A percentile compares a stretch with the other conserved stretches of the same genome.
Conservation (phyloP, 1,284 basidiomycete genomes). For the Ustilago xerochloae region DNA sequence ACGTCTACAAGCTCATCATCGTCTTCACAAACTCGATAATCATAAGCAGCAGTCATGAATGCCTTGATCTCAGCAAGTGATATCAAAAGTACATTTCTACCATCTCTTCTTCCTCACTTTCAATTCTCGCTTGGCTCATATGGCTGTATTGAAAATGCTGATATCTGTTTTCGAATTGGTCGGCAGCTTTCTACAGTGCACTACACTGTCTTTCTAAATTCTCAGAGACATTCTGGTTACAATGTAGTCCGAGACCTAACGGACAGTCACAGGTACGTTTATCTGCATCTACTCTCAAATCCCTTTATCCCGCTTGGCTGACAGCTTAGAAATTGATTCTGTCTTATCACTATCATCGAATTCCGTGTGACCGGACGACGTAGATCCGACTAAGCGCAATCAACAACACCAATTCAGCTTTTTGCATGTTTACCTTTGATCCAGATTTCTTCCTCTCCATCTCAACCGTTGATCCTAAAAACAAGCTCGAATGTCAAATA, state of each 20-base stretch:
- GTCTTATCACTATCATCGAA: no score
- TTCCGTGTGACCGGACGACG: no score
- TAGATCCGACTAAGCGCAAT: conserved; percentile 57
- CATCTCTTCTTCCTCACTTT: neutral
- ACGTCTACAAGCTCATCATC: neutral
- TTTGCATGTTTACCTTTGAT: conserved; percentile 55
- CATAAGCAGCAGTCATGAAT: conserved; percentile 27
- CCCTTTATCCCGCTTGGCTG: no score
- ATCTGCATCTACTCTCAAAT: neutral
- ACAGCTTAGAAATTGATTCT: no score
- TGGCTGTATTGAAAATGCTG: neutral
- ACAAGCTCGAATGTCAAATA: conserved; percentile 52
- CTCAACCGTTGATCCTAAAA: neutral
- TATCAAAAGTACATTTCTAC: conserved; percentile 29
- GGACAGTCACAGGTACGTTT: conserved; percentile 17
- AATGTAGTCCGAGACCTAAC: conserved; percentile 15
- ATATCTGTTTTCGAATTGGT: neutral
- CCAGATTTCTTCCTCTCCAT: conserved; percentile 53
- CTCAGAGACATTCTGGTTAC: conserved; percentile 50
- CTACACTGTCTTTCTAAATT: conserved; percentile 38
- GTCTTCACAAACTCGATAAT: neutral
- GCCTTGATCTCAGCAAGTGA: conserved; percentile 44
- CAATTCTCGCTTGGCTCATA: no score
- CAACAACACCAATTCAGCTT: conserved; percentile 61
- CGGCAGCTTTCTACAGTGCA: conserved; percentile 34